Conservation (phyloP, 2,329 filamentous ascomycete species). For the Claviceps lovelessii region DNA sequence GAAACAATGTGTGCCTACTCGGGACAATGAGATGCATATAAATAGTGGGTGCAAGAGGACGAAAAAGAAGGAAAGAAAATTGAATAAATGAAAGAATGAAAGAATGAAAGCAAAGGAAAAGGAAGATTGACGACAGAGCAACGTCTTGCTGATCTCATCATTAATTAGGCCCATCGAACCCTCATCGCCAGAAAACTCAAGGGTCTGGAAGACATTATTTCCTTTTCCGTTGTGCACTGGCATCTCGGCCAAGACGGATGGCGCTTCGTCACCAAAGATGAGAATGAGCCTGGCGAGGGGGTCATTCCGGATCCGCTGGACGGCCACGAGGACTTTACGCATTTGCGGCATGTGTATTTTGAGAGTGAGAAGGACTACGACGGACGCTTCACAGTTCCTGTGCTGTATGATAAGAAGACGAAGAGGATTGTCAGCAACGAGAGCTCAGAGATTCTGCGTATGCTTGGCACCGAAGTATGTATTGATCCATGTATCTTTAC, state of each 20-base stretch:
- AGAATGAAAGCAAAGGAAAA: background rate
- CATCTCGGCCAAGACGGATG: constrained; percentile 62
- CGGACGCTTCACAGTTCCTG: constrained; percentile 77
- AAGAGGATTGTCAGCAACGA: constrained; percentile 80
- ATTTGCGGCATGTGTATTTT: constrained; percentile 72
- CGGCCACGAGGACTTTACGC: constrained; percentile 51
- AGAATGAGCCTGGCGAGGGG: constrained; percentile 42
- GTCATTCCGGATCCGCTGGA: constrained; percentile 55
- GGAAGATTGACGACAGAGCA: background rate
- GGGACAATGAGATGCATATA: background rate
- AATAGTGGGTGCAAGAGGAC: background rate
- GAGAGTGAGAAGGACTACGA: constrained; percentile 54
- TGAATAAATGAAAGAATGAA: too few species aligned
- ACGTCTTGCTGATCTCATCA: background rate
- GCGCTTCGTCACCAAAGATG: constrained; percentile 60
- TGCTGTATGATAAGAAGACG: constrained; percentile 65
- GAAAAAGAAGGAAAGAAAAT: background rate
- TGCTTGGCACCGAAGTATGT: constrained; percentile 61
- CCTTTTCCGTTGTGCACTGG: constrained; percentile 79
- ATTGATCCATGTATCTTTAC: background rate
- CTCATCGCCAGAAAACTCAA: constrained; percentile 83
- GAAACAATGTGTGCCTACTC: too few species aligned
- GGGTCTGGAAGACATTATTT: constrained; percentile 74
- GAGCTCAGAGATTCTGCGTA: constrained; percentile 81
- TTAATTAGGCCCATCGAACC: constrained; percentile 55